A percentile compares a stretch with the other conserved stretches of the same genome.
phyloP scores from a whole-genome alignment of 345 rosid species.

The Gossypium mustelinum region DNA sequence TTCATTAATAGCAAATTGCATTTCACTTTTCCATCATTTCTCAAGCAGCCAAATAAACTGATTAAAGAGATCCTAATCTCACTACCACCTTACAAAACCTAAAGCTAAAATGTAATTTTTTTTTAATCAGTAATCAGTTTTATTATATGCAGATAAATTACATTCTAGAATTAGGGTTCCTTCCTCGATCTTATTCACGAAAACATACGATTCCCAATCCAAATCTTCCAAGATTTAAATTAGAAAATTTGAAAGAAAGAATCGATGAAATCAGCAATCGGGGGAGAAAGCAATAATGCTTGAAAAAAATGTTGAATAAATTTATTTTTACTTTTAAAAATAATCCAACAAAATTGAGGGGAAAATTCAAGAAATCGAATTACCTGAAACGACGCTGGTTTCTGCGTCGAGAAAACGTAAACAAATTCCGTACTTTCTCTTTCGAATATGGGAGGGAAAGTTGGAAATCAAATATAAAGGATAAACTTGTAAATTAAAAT shows the following conservation, averaged over 20 bases:
- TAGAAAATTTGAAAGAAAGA: background rate
- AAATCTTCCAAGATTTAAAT: background rate
- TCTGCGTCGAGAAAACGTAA: conserved; percentile 2
- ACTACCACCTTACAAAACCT: background rate
- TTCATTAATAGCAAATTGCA: background rate
- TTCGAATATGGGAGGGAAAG: conserved; percentile 5
- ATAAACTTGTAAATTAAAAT: background rate
- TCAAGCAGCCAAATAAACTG: background rate
- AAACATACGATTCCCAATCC: background rate
- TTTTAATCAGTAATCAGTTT: background rate
- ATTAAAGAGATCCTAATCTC: background rate
- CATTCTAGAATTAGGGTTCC: background rate
- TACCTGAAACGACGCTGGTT: conserved; percentile 1
- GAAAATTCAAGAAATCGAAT: background rate
- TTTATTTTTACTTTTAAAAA: background rate
- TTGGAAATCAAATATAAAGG: background rate
- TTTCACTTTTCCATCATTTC: background rate
- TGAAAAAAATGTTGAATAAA: background rate
- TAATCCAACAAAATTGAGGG: background rate
- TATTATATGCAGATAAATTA: background rate
- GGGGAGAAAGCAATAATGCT: background rate
- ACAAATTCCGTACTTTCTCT: background rate
- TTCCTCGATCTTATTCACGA: background rate
- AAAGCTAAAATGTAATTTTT: background rate
- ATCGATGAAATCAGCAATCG: background rate